Base-by-base conservation (phyloP, 2,329 filamentous ascomycete species). In the Aspergillus sp. region DNA sequence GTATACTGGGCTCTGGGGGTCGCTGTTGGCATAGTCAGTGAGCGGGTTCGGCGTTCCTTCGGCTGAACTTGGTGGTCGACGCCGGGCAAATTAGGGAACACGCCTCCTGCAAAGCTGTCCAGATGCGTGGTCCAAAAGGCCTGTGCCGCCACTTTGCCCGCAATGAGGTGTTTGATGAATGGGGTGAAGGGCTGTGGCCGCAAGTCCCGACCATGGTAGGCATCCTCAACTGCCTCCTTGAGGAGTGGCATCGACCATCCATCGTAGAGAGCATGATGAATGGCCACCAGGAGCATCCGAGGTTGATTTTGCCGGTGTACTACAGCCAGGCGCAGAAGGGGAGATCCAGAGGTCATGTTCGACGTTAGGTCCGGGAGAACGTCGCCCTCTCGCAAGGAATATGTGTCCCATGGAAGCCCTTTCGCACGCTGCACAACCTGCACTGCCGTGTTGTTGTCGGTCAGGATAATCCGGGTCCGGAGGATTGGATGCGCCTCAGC, bases 121-220 rank as follows among this genome's bases (percentile, higher is more conserved):
- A 50, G 47, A 2, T 50, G 47, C 1, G 10, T 25, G 3, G 21
- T 27, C 55, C 55, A 58, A 3, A 42, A 58, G 8, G 11, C 19
- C 19, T 19, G n/a, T 19, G 55, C 48, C 2, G 23, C 47, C 3
- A 0, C 15, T 15, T 27, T 13, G 2, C 21, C 23, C 25, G 8
- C 23, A 15, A 8, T 51, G 36, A 76, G 71, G 17, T 77, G 69
- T 4, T 82, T 76, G 44, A 86, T 76, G 19, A 84, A 76, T 27
- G 73, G 73, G 62, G 85, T 82, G 67, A 86, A 83, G 10, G 76
- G 71, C n/a, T 75, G 71, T 62, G 85, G 83, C 0, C 82, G 83
- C 21, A 76, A 8, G 11, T 30, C 2, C 10, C 25, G 7, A 5
- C 38, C 54, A 21, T 49, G 47, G 47, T 70, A 70, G 7, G 64